Evolutionary conservation across 805 yeast genomes (phyloP), one percentile per base, ranked within the genome.

Genomic region (Candida cerambycidarum): DNA sequence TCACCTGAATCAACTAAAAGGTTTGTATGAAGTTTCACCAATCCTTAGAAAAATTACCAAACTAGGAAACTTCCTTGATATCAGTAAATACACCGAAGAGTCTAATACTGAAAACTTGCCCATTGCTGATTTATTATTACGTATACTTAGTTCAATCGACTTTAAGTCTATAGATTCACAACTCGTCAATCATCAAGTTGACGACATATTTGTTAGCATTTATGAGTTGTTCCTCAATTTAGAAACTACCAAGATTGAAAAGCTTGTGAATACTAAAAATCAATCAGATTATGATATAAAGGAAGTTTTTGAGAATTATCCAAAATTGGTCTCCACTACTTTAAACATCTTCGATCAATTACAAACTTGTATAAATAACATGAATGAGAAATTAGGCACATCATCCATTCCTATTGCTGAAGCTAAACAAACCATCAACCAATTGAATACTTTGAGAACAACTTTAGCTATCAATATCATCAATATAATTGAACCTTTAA

Each of bases 211-310:
- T 42, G 48, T 38, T 17, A 46, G 45, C 3, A 38, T 63, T 1
- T 46, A 62, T 23, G 64, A 62, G 25, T 54, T 62, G n/a, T 34
- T 60, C 2, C 48, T 66, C 21, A 43, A 57, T 4, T 34, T 59
- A 1, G 48, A 57, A 5, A 60, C 70, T 3, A 62, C 71, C 69
- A 63, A 61, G 41, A 53, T 69, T 13, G 73, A 69, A 32, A 59
- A 55, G 15, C 54, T 69, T 19, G 51, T 65, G 4, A 50, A 52
- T 13, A 53, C 51, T 12, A 43, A 53, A 10, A 39, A 50, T 13
- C 62, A 59, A 39, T 38, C 45, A 17, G 48, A 54, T 10, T 45
- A 41, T 41, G 64, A 64, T 46, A 45, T 68, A 7, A 52, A 52
- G 16, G 36, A 42, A 5, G 49, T 54, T 6, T 43, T 43, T 25